Conservation (phyloP, 371 early-diverging fungal species). For the Mucor circinelloides region DNA sequence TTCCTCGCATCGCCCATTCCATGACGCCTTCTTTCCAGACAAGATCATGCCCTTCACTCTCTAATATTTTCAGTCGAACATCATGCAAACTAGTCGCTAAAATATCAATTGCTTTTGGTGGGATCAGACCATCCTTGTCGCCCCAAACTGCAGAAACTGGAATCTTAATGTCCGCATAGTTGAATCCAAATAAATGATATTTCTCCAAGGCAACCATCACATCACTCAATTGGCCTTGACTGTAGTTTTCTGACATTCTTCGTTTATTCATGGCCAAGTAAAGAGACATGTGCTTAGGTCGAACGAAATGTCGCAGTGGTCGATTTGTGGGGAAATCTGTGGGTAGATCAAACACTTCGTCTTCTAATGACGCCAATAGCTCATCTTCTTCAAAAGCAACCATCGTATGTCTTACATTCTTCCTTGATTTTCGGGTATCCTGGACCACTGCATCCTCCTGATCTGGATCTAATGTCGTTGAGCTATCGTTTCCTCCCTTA, state of each 20-base stretch:
- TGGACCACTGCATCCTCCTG: not conserved
- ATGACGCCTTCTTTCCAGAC: slow-evolving; percentile 61
- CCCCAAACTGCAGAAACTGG: slow-evolving; percentile 56
- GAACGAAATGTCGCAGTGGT: slow-evolving; percentile 51
- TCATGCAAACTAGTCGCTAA: slow-evolving; percentile 45
- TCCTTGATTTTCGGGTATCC: not conserved
- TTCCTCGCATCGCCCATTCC: slow-evolving; percentile 54
- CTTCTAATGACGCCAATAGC: slow-evolving; percentile 38
- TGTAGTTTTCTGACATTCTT: slow-evolving; percentile 46
- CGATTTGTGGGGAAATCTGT: slow-evolving; percentile 55
- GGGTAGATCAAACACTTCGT: slow-evolving; percentile 31
- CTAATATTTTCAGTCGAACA: slow-evolving; percentile 47
- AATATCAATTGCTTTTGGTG: slow-evolving; percentile 39
- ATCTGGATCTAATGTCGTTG: not conserved
- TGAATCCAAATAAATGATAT: slow-evolving; percentile 52
- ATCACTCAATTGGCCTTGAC: slow-evolving; percentile 47
- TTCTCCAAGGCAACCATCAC: slow-evolving; percentile 54
- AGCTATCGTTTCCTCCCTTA: slow-evolving; percentile 13
- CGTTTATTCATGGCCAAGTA: slow-evolving; percentile 51
- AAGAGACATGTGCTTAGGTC: slow-evolving; percentile 48
- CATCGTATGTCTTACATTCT: slow-evolving; percentile 11
- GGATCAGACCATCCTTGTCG: slow-evolving; percentile 52
- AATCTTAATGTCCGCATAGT: slow-evolving; percentile 39
- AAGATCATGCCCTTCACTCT: slow-evolving; percentile 54
- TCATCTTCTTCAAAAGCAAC: slow-evolving; percentile 39